Conservation (phyloP, 192 early-diverging fungal genomes). For the Backusella tuberculispora region DNA sequence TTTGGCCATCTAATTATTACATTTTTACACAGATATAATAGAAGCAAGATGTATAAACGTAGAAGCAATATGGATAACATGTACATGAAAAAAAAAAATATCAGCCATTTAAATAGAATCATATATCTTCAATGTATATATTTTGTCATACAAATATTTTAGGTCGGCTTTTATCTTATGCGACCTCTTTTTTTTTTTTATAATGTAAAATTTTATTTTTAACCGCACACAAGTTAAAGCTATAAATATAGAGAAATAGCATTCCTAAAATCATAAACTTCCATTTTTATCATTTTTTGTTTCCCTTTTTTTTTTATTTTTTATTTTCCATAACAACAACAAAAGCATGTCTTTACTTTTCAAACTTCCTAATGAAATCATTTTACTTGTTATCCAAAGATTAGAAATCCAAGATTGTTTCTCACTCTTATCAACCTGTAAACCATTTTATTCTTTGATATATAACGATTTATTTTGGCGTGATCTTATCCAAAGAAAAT, state of each 20-base stretch:
- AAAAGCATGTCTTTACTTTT: neutral
- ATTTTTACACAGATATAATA: too few relatives aligned
- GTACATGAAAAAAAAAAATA: too few relatives aligned
- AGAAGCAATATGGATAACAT: too few relatives aligned
- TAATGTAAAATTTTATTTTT: neutral
- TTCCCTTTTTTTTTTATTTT: neutral
- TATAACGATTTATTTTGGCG: neutral
- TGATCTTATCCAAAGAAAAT: conserved; percentile 10
- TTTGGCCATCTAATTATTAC: too few relatives aligned
- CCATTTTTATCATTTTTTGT: neutral
- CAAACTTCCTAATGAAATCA: conserved; percentile 19
- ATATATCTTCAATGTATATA: neutral
- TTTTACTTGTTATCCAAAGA: neutral
- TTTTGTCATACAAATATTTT: neutral
- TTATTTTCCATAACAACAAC: neutral
- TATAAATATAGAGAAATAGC: conserved; percentile 11
- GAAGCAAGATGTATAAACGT: too few relatives aligned
- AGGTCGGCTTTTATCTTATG: too few relatives aligned
- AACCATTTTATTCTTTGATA: neutral
- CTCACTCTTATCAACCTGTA: conserved; percentile 1
- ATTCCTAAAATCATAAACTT: neutral
- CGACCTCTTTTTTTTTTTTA: too few relatives aligned
- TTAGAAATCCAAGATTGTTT: neutral
- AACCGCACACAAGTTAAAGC: neutral
- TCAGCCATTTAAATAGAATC: too few relatives aligned